These are phyloP conservation scores for Phlyctochytrium bullatum DNA, from an alignment of 192 early-diverging fungal genomes.

Conservation along the genomic window DNA sequence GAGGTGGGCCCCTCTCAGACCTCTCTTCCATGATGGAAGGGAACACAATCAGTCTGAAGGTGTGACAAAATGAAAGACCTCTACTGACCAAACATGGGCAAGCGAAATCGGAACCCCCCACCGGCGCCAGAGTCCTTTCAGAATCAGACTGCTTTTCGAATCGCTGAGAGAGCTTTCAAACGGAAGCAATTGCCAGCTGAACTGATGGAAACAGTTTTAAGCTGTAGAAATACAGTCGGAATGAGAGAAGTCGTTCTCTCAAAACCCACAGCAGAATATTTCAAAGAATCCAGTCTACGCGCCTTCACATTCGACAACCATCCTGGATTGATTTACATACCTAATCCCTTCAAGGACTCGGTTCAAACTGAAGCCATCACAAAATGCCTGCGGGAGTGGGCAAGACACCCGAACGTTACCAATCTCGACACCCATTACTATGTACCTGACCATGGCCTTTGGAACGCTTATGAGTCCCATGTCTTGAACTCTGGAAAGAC, in stretches of 20 bases:
- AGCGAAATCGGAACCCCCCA: background rate
- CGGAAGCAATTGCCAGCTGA: conserved; percentile 13
- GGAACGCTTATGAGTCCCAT: conserved; percentile 47
- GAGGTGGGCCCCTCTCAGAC: no score
- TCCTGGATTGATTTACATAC: conserved; percentile 78
- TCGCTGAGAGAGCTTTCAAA: conserved; percentile 47
- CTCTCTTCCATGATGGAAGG: no score
- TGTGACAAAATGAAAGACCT: no score
- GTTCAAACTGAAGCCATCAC: conserved; percentile 70
- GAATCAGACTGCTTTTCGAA: conserved; percentile 50
- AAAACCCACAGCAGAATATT: background rate
- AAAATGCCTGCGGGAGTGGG: conserved; percentile 73
- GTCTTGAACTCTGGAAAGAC: conserved; percentile 1
- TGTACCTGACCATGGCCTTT: conserved; percentile 60
- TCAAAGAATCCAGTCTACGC: conserved; percentile 10
- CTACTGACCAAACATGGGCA: no score
- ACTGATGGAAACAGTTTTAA: background rate
- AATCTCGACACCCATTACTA: conserved; percentile 89
- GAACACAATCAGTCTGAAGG: no score
- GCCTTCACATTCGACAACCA: conserved; percentile 34
- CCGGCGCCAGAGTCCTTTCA: background rate
- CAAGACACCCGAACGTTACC: conserved; percentile 74
- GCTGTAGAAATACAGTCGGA: background rate
- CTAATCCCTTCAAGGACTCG: conserved; percentile 66
- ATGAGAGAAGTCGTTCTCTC: background rate